A percentile compares a stretch with the other conserved stretches of the same genome.
Evolutionary conservation across 2,329 filamentous ascomycete genomes (phyloP).

Genomic region (Neonectria faginata): DNA sequence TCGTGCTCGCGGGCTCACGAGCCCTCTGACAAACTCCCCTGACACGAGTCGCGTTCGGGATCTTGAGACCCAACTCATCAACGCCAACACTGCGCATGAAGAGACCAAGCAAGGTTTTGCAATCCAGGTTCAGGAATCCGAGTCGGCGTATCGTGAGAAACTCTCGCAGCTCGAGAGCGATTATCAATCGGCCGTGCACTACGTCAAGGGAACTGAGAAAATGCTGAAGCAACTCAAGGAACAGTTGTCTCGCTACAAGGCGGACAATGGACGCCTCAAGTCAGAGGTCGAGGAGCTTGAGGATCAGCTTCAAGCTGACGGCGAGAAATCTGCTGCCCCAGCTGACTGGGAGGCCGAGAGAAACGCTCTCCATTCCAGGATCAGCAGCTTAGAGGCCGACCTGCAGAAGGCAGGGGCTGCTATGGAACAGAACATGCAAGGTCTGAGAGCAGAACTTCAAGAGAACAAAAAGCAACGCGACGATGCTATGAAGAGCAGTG

Average conservation of each 20-base stretch:
- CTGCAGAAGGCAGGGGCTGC: slow-evolving; percentile 73
- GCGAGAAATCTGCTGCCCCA: slow-evolving; percentile 56
- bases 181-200: slow-evolving; percentile 97
- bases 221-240: slow-evolving; percentile 99
- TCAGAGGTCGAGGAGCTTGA: slow-evolving; percentile 79
- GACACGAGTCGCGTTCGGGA: slow-evolving; percentile 84
- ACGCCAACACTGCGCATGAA: slow-evolving; percentile 82
- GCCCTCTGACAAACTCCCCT: slow-evolving; percentile 78
- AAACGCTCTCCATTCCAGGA: slow-evolving; percentile 72
- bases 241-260: slow-evolving; percentile 92
- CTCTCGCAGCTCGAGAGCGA: slow-evolving; percentile 94
- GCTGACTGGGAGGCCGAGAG: slow-evolving; percentile 82
- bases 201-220: slow-evolving; percentile 98
- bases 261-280: slow-evolving; percentile 84
- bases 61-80: slow-evolving; percentile 87
- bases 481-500: slow-evolving; percentile 66
- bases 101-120: slow-evolving; percentile 85
- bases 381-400: slow-evolving; percentile 76
- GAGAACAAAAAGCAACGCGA: slow-evolving; percentile 77
- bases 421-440: slow-evolving; percentile 77
- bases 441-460: slow-evolving; percentile 77
- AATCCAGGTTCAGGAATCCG: slow-evolving; percentile 85
- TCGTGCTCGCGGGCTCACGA: slow-evolving; percentile 78
- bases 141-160: slow-evolving; percentile 90
- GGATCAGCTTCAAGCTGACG: slow-evolving; percentile 59